phyloP scores from a whole-genome alignment of 805 yeast species.

The Nakazawaea molendinolei region DNA sequence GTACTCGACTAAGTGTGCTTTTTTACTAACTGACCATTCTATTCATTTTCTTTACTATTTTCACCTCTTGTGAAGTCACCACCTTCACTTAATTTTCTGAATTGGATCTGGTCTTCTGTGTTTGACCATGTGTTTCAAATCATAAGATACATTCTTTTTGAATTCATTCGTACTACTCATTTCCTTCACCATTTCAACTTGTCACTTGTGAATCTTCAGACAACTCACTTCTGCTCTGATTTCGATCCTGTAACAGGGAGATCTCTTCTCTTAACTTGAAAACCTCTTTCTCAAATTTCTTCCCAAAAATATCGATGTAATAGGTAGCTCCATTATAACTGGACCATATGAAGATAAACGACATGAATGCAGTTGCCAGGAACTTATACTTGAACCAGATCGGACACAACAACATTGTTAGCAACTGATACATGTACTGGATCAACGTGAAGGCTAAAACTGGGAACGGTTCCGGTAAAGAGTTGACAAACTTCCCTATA shows the following conservation, averaged over 20 bases:
- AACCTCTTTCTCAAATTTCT: constrained; percentile 82
- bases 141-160: too few relatives aligned
- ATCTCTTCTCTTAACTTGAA: constrained; percentile 63
- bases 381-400: constrained; percentile 71
- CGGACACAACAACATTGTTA: constrained; percentile 86
- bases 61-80: too few relatives aligned
- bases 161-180: too few relatives aligned
- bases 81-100: too few relatives aligned
- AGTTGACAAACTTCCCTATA: constrained; percentile 73
- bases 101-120: too few relatives aligned
- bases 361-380: constrained; percentile 62
- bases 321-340: constrained; percentile 93
- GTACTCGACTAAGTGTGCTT: too few relatives aligned
- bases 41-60: too few relatives aligned
- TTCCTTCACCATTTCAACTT: too few relatives aligned
- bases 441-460: constrained; percentile 77
- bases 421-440: constrained; percentile 80
- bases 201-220: too few relatives aligned
- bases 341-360: constrained; percentile 71
- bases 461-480: constrained; percentile 81
- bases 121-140: too few relatives aligned
- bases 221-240: too few relatives aligned
- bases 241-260: constrained; percentile 42
- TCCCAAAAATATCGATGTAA: constrained; percentile 88
- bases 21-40: too few relatives aligned